phyloP scores from a whole-genome alignment of 352 stramenopile species.

The Globisporangium okanoganense region DNA sequence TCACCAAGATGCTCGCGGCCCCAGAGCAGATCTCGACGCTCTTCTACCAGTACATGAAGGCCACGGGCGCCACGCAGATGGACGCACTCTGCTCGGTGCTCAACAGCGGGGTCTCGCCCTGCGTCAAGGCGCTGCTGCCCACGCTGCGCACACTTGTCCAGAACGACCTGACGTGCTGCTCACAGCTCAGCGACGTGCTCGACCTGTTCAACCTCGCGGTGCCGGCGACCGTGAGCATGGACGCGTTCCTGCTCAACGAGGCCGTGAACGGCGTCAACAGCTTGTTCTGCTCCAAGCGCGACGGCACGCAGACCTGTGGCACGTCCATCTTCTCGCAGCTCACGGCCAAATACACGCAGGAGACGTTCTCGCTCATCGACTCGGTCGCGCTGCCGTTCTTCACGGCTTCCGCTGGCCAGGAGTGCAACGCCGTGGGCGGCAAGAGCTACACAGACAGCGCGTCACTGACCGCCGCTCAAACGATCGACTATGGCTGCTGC shows the following conservation, averaged over 20 bases:
- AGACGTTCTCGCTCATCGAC: constrained; percentile 33
- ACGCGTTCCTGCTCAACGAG: constrained; percentile 32
- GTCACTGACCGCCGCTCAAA: not conserved
- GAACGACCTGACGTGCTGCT: constrained; percentile 45
- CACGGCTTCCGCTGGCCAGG: constrained; percentile 21
- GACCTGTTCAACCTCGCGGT: constrained; percentile 51
- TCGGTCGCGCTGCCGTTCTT: constrained; percentile 22
- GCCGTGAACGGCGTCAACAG: constrained; percentile 52
- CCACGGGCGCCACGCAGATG: constrained; percentile 28
- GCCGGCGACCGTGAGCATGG: constrained; percentile 36
- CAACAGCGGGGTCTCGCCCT: constrained; percentile 42
- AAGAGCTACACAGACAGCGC: constrained; percentile 9
- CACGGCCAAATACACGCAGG: constrained; percentile 25
- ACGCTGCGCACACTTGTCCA: constrained; percentile 35
- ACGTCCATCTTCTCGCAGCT: constrained; percentile 35
- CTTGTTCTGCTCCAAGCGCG: constrained; percentile 40
- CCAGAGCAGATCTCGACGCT: constrained; percentile 17
- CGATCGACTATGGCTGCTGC: constrained; percentile 14
- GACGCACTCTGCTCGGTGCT: constrained; percentile 47
- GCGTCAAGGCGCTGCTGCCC: constrained; percentile 41
- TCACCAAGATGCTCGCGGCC: constrained; percentile 30
- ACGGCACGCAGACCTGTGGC: constrained; percentile 34
- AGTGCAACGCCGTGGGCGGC: constrained; percentile 12
- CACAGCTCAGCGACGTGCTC: constrained; percentile 35
- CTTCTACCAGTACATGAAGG: constrained; percentile 17